Conservation (phyloP, 495 filamentous ascomycete species). For the Penicillium cinerascens region DNA sequence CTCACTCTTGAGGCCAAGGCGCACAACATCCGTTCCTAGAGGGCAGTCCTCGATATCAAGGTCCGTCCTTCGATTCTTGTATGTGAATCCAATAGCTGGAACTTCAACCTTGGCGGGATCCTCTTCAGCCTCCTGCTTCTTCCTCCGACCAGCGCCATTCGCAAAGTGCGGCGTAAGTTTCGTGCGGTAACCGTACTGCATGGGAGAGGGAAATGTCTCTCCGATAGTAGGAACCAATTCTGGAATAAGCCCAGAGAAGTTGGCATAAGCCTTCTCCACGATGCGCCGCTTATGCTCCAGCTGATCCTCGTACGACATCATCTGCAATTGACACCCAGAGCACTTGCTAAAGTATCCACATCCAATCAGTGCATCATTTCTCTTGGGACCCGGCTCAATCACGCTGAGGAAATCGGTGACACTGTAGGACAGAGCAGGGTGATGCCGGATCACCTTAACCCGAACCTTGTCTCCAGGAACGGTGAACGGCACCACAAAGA, state of each 20-base stretch:
- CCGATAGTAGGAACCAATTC: constrained; percentile 71
- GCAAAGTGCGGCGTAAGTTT: constrained; percentile 97
- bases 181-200: constrained; percentile 91
- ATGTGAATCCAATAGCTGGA: constrained; percentile 87
- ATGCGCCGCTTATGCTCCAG: constrained; percentile 78
- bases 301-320: constrained; percentile 87
- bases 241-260: constrained; percentile 79
- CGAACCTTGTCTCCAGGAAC: constrained; percentile 78
- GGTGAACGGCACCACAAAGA: constrained; percentile 87
- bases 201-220: constrained; percentile 83
- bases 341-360: constrained; percentile 87
- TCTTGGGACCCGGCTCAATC: constrained; percentile 63
- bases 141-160: constrained; percentile 32
- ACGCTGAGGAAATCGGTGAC: constrained; percentile 79
- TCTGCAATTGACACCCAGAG: constrained; percentile 95
- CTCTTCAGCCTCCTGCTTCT: constrained; percentile 13
- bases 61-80: constrained; percentile 66
- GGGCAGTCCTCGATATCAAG: constrained; percentile 98
- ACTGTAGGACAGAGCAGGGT: constrained; percentile 57
- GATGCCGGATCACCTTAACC: constrained; percentile 73
- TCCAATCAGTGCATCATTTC: constrained; percentile 70
- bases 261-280: constrained; percentile 85
- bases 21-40: constrained; percentile 82
- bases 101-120: constrained; percentile 43
- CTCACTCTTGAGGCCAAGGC: constrained; percentile 70